Evolutionary conservation across 1,139 yeast species (phyloP), one percentile per base, ranked within the genome.

Genomic region (Meyerozyma smithsonii): DNA sequence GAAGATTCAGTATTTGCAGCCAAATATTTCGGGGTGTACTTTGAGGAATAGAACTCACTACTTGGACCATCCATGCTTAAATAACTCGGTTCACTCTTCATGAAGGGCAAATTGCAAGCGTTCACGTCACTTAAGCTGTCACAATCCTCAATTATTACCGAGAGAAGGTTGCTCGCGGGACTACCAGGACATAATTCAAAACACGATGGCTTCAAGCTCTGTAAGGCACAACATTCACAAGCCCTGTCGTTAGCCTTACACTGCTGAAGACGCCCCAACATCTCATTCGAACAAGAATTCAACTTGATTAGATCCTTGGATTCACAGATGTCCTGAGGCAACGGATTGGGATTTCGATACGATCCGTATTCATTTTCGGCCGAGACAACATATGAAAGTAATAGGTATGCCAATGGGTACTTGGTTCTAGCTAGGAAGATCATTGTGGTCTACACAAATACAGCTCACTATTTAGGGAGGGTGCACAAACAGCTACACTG

Each of bases 151-250:
- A 65, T 60, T 38, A 74, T 54, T 7, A 70, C 74, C 8, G 70
- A 61, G 38, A 75, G 57, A 46, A 73, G 72, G 47, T 68, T 70
- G 19, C 74, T 71, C 19, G 72, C 63, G 1, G 73, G 74, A 40
- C 72, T 68, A 30, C 72, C 72, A 16, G 76, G 76, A 49, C 79
- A 74, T 41, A 74, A 55, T 15, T 65, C 68, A 49, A 68, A 72
- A 50, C 80, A 74, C 28, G 63, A 64, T 36, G 57, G 60, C 28
- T 66, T 60, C 56, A 74, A 63, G 41, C 69, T 65, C 50, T 74
- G 79, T 32, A 75, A 56, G 8, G 79, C 79, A 56, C 79, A 74
- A 48, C 81, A 74, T 46, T 74, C 79, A 53, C 80, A 75, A 2
- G 78, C 78, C 46, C 72, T 58, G 53, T 74, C 80, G 47, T 71